These are phyloP conservation scores for Ogataea philodendri DNA, from an alignment of 805 yeast genomes.

Conservation along the genomic window DNA sequence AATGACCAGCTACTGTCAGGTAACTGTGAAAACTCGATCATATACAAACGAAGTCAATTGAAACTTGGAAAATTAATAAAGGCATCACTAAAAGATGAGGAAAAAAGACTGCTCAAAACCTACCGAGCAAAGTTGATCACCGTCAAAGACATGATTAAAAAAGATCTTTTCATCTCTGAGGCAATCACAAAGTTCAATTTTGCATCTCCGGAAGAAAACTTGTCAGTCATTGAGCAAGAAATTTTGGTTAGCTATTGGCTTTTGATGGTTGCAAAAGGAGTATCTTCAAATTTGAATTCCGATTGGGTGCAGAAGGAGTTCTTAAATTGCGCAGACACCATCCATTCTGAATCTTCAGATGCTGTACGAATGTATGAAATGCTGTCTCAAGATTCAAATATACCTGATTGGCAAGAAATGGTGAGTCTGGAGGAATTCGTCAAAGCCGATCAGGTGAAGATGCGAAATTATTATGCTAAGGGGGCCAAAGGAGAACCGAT, in stretches of 20 bases:
- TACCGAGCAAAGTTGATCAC: slow-evolving; percentile 28
- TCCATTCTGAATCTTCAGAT: not conserved
- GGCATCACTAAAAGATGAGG: slow-evolving; percentile 40
- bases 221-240: slow-evolving; percentile 22
- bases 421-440: slow-evolving; percentile 13
- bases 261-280: slow-evolving; percentile 15
- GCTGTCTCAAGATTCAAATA: no score
- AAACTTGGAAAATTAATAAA: slow-evolving; percentile 38
- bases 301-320: slow-evolving; percentile 23
- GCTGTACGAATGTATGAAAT: not conserved
- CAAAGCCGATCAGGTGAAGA: slow-evolving; percentile 13
- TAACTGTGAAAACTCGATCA: slow-evolving; percentile 28
- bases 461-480: slow-evolving; percentile 26
- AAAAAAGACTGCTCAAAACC: slow-evolving; percentile 39
- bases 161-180: slow-evolving; percentile 11
- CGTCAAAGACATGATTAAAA: slow-evolving; percentile 25
- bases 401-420: no score
- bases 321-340: not conserved
- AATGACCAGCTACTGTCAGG: no score
- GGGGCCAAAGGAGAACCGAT: slow-evolving; percentile 27
- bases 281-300: not conserved
- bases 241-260: slow-evolving; percentile 27
- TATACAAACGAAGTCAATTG: slow-evolving; percentile 43
- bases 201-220: slow-evolving; percentile 5
- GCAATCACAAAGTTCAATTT: slow-evolving; percentile 13